Evolutionary conservation across 768 basidiomycete genomes (phyloP).

Genomic region (Clathrus columnatus): DNA sequence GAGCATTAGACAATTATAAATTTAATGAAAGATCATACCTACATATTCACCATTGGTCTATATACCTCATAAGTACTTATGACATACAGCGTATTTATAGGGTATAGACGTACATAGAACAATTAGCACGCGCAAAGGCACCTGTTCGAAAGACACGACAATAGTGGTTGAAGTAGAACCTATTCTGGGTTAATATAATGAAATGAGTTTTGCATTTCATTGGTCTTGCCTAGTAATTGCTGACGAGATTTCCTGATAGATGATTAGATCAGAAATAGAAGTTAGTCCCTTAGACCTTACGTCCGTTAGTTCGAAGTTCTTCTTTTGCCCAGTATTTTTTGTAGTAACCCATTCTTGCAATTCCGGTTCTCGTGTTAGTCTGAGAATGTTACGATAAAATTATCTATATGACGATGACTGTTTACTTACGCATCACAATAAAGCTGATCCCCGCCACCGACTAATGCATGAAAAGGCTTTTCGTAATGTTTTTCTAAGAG

Average conservation of each 20-base stretch:
- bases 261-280: neutral
- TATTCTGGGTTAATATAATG: neutral
- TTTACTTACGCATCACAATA: constrained; percentile 69
- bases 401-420: neutral
- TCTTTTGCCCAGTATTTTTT: constrained; percentile 50
- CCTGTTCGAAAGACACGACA: constrained; percentile 79
- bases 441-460: constrained; percentile 91
- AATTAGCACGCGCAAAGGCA: constrained; percentile 85
- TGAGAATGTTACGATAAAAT: constrained; percentile 20
- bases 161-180: constrained; percentile 85
- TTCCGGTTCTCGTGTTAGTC: constrained; percentile 80
- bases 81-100: too few relatives aligned
- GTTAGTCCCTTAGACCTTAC: neutral
- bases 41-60: constrained; percentile 85
- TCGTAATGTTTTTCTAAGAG: constrained; percentile 74
- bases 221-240: constrained; percentile 61
- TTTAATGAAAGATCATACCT: constrained; percentile 15
- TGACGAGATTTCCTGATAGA: constrained; percentile 43
- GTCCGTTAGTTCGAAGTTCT: constrained; percentile 47
- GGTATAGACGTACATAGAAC: constrained; percentile 61
- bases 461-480: constrained; percentile 79
- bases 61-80: constrained; percentile 1
- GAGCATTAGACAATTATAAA: constrained; percentile 1
- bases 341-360: constrained; percentile 76
- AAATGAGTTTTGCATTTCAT: neutral